Evolutionary conservation across 306 rosid species (phyloP).

Genomic region (Parietaria judaica): DNA sequence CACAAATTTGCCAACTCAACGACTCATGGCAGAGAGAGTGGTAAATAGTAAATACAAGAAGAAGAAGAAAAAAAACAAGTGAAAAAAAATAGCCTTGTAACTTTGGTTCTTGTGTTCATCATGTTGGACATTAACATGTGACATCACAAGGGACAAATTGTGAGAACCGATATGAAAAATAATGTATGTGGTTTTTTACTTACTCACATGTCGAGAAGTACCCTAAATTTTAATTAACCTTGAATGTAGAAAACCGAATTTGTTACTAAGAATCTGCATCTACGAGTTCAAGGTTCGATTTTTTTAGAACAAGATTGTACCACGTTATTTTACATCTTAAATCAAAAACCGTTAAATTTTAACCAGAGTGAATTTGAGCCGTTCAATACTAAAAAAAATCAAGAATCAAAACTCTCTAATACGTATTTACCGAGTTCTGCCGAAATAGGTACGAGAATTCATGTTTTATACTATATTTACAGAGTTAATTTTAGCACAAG

Average conservation of each 20-base stretch:
- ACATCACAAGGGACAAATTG: conserved; percentile 40
- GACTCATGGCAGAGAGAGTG: neutral
- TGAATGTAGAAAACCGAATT: no score
- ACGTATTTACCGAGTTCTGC: no score
- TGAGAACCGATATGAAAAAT: conserved; percentile 28
- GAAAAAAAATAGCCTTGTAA: neutral
- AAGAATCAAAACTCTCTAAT: no score
- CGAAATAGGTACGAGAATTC: no score
- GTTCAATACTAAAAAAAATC: no score
- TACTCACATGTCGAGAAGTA: conserved; percentile 27
- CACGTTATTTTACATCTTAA: no score
- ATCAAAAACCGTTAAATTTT: no score
- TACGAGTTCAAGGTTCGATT: no score
- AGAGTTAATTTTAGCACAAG: conserved; percentile 10
- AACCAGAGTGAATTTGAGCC: no score
- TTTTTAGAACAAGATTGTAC: no score
- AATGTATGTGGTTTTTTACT: neutral
- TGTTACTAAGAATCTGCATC: no score
- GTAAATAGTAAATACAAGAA: neutral
- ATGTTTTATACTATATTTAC: neutral
- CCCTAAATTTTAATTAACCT: neutral
- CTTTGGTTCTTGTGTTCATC: conserved; percentile 19
- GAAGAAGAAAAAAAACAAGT: conserved; percentile 21
- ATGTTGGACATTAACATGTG: conserved; percentile 45
- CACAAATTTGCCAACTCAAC: conserved; percentile 1